A percentile compares a stretch with the other conserved stretches of the same genome.
phyloP scores from a whole-genome alignment of 2,329 filamentous ascomycete species.

The Talaromyces rugulosus region DNA sequence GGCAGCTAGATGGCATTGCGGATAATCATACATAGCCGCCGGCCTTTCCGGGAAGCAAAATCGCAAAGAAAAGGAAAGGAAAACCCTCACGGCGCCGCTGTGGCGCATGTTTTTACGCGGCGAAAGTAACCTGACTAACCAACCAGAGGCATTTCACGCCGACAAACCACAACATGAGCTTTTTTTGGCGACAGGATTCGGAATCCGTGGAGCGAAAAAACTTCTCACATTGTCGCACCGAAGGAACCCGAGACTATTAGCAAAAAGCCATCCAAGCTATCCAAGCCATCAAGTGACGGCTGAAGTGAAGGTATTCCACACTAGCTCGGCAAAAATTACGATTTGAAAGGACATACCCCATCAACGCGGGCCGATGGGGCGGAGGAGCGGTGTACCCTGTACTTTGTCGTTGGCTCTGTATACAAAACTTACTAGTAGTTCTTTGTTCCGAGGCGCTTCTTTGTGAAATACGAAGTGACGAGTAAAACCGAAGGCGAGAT shows the following conservation, averaged over 20 bases:
- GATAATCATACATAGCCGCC: too few relatives aligned
- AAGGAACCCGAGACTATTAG: background rate
- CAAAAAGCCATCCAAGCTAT: too few relatives aligned
- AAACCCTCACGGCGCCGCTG: background rate
- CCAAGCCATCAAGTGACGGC: background rate
- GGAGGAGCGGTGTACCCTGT: background rate
- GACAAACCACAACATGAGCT: background rate
- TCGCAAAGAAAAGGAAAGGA: background rate
- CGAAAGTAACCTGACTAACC: background rate
- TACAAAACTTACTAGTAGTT: background rate
- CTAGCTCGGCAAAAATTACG: background rate
- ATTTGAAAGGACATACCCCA: background rate
- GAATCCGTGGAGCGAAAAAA: background rate
- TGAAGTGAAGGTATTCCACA: background rate
- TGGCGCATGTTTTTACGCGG: background rate
- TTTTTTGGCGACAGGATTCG: background rate
- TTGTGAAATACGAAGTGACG: background rate
- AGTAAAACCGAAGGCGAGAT: background rate
- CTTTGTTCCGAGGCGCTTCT: background rate
- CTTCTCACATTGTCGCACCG: background rate
- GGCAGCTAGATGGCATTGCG: background rate
- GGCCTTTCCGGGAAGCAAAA: background rate
- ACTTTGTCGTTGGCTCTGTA: background rate
- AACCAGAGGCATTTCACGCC: background rate
- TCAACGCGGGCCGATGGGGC: background rate